Conservation (phyloP, 257 asterid genomes). For the Marsdenia floribunda region DNA sequence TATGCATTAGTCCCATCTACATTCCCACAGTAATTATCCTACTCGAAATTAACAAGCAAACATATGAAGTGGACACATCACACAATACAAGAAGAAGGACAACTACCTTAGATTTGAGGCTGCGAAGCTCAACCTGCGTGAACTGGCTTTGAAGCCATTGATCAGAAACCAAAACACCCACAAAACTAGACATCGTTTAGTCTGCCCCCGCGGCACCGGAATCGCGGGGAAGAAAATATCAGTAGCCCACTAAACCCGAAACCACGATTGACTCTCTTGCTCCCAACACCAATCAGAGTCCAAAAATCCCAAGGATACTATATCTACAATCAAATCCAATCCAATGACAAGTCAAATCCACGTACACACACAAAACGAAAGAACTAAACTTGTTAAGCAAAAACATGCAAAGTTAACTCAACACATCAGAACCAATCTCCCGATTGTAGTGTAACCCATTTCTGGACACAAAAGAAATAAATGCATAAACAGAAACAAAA, state of each 20-base stretch:
- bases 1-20: slow-evolving; percentile 19
- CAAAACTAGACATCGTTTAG: slow-evolving; percentile 66
- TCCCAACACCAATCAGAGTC: slow-evolving; percentile 18
- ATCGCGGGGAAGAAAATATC: slow-evolving; percentile 15
- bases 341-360: neutral
- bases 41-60: neutral
- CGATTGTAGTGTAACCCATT: neutral
- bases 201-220: slow-evolving; percentile 40
- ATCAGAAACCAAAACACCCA: slow-evolving; percentile 84
- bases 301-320: slow-evolving; percentile 5
- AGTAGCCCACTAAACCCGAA: neutral
- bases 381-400: neutral
- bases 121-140: slow-evolving; percentile 87
- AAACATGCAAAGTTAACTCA: slow-evolving; percentile 7
- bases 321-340: slow-evolving; percentile 8
- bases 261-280: slow-evolving; percentile 5
- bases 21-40: slow-evolving; percentile 15
- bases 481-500: neutral
- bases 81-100: neutral
- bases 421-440: slow-evolving; percentile 4
- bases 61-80: neutral
- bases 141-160: slow-evolving; percentile 97
- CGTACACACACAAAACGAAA: slow-evolving; percentile 8
- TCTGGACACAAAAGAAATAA: neutral
- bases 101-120: slow-evolving; percentile 75